Base-by-base conservation (phyloP, 2,329 filamentous ascomycete genomes). In the Cladosporium sp. region DNA sequence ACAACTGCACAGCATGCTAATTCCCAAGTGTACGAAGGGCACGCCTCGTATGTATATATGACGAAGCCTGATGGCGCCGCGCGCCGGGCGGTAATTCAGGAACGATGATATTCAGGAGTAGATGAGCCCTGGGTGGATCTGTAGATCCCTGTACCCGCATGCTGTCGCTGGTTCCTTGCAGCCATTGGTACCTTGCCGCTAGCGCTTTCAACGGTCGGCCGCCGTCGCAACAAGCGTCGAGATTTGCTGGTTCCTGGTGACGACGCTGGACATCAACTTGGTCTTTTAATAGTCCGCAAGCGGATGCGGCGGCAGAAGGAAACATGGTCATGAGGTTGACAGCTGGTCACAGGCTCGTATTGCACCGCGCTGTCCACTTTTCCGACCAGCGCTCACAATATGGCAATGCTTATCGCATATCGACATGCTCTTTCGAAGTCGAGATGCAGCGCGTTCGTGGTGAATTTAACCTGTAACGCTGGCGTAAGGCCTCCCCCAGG, bases 101-200 rank as follows among this genome's bases (percentile, higher is more conserved):
- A 38, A 44, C 61, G 61, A 41, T 21, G 61, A 64, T 55, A 57
- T 64, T 64, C 61, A 64, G 51, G 51, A 64, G 61, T 34, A 24
- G 18, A 18, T 21, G 24, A 28, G 49, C 49, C 59, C 30, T 54
- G 34, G n/a, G 60, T 63, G 60, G 60, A 63, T 28, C 60, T 57
- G 51, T 38, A 64, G 61, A 64, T 64, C 61, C 61, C 61, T 55
- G 61, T 57, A 55, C 36, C 61, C 61, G 61, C 61, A 41, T 51
- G 47, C 24, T 30, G 26, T 44, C 47, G 30, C 59, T 62, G 21
- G 59, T 32, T 36, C 18, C 44, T 30, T 28, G 14, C 44, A 34
- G 30, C 30, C 24, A 64, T 64, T 64, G 61, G 61, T 24, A 44
- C 26, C 51, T 64, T 28, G 2, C 51, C 7, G 61, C 36, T 47